Conservation (phyloP, 2,329 filamentous ascomycete species). For the Diaporthe sp. region DNA sequence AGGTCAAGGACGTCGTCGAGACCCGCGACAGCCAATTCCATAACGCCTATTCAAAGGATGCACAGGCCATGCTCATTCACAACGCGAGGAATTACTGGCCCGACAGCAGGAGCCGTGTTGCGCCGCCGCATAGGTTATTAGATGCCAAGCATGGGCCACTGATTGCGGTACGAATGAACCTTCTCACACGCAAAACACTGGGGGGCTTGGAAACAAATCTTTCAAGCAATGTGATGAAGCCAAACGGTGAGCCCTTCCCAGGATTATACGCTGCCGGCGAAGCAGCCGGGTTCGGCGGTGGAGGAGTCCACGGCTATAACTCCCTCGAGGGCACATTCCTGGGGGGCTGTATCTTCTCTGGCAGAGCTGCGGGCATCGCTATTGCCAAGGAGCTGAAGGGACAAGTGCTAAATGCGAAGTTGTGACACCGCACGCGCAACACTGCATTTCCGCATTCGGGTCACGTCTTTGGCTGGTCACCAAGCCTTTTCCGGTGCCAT, state of each 20-base stretch:
- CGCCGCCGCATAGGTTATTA: conserved; percentile 66
- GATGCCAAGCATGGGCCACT: conserved; percentile 69
- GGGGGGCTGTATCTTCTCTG: conserved; percentile 74
- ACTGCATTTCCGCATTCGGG: background rate
- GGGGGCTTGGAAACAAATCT: conserved; percentile 73
- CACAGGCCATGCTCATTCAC: conserved; percentile 72
- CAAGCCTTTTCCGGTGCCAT: background rate
- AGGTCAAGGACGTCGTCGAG: conserved; percentile 63
- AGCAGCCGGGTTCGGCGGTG: conserved; percentile 72
- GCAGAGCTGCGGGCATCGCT: conserved; percentile 67
- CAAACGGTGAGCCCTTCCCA: conserved; percentile 62
- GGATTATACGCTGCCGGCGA: conserved; percentile 73
- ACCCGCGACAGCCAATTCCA: conserved; percentile 68
- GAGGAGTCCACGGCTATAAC: conserved; percentile 73
- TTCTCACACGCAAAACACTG: conserved; percentile 72
- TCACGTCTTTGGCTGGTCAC: background rate
- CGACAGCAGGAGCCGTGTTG: conserved; percentile 65
- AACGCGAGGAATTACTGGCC: conserved; percentile 70
- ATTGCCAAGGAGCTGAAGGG: conserved; percentile 62
- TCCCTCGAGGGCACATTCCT: conserved; percentile 74
- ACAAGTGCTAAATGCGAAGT: conserved; percentile 25
- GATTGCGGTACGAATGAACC: conserved; percentile 72
- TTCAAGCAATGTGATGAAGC: conserved; percentile 66
- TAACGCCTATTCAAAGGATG: conserved; percentile 71
- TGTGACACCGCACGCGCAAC: conserved; percentile 10